phyloP scores from a whole-genome alignment of 208 protist genomes.

The Leishmania turanica region DNA sequence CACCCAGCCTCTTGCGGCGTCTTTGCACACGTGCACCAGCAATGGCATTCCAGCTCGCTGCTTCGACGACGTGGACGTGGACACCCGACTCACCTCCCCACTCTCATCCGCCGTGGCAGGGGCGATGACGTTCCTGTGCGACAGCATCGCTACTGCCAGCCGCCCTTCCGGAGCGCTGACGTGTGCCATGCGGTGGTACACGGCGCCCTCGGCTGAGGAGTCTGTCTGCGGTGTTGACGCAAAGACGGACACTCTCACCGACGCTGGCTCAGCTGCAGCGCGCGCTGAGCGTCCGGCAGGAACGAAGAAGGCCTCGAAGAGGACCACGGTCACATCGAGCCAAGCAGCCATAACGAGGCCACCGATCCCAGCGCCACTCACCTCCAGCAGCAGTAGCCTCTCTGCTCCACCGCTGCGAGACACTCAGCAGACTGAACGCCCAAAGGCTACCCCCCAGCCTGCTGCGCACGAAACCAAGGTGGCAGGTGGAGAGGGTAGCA shows the following conservation, averaged over 20 bases:
- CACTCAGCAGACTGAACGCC: background rate
- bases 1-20: background rate
- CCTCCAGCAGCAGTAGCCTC: background rate
- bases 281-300: background rate
- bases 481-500: background rate
- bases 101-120: background rate
- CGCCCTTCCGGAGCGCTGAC: background rate
- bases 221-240: background rate
- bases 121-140: background rate
- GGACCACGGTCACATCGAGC: background rate
- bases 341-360: background rate
- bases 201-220: background rate
- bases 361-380: background rate
- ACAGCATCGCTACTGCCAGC: background rate
- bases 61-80: background rate
- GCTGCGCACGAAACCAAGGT: background rate
- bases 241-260: background rate
- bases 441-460: background rate
- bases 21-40: background rate
- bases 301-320: background rate
- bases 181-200: constrained; percentile 9
- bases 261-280: background rate
- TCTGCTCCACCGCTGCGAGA: background rate
- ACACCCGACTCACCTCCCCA: background rate
- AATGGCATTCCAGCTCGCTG: background rate